Base-by-base conservation (phyloP, 1,139 yeast genomes). In the Hanseniaspora uvarum region DNA sequence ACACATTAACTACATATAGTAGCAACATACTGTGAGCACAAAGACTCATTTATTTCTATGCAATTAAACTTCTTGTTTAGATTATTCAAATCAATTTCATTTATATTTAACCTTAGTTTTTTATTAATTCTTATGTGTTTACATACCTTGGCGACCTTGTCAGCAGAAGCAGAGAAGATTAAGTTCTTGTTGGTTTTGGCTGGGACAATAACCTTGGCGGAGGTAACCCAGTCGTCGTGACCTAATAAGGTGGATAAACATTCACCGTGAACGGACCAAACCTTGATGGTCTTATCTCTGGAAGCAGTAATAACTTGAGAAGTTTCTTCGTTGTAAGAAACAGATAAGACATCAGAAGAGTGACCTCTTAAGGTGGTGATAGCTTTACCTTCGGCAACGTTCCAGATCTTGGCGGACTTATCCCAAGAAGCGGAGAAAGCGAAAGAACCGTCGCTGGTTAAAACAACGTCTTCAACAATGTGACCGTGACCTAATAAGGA, bases 341-440 rank as follows among this genome's bases (percentile, higher is more conserved):
- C 96, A 61, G 97, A 88, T 77, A 89, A 79, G 65, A 92, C 98
- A 74, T 92, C 99, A 71, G 89, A 86, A 65, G 81, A 81, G 94
- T 92, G 99, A 70, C 98, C 99, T 65, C 85, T 96, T 72, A 92
- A 92, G 78, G 96, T 89, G 73, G 81, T 81, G 76, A 88, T 79
- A 70, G 92, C 83, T 75, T 83, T 86, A 79, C 98, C 99, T 68
- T 94, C 80, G 73, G 83, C 83, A 70, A 92, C 81, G 75, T 87
- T 92, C 99, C 99, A 92, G 72, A 92, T 85, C 82, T 97, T 94
- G 74, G 94, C 81, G 71, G 98, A 89, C 80, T 85, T 87, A 75
- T 92, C 98, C 99, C 99, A 92, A 69, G 98, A 94, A 70, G 95
- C 96, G 63, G 98, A 92, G 73, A 92, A 80, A 71, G 96, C 98